Percentiles rank a stretch among this genome's conserved stretches.
phyloP scores from a whole-genome alignment of 2,329 filamentous ascomycete genomes.

The Colletotrichum sp. region DNA sequence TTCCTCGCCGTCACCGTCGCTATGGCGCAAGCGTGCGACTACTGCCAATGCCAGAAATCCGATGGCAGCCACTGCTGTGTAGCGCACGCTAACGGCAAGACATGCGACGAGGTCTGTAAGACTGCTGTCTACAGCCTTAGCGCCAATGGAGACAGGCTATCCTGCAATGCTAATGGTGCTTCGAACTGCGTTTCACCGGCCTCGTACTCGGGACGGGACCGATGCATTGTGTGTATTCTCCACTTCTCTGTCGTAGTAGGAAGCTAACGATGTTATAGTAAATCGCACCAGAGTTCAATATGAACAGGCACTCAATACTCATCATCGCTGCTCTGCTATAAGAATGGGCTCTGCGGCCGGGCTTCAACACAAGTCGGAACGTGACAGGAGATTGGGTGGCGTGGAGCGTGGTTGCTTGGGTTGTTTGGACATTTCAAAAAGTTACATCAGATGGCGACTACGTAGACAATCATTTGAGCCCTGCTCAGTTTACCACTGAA shows the following conservation, averaged over 20 bases:
- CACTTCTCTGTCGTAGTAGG: neutral
- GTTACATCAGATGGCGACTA: neutral
- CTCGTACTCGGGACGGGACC: neutral
- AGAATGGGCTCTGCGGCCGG: neutral
- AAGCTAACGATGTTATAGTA: neutral
- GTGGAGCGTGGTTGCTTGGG: neutral
- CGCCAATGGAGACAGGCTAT: neutral
- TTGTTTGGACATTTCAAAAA: rapidly evolving
- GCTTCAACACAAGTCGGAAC: neutral
- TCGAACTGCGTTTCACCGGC: neutral
- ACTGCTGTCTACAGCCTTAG: neutral
- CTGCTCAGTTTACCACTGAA: neutral
- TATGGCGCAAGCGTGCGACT: neutral
- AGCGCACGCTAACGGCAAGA: neutral
- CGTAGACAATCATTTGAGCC: neutral
- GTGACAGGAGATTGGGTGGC: no score
- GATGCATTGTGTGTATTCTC: neutral
- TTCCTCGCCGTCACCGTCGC: neutral
- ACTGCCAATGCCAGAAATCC: neutral
- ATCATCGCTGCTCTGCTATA: neutral
- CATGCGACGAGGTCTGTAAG: neutral
- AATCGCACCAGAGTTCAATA: neutral
- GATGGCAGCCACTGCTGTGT: neutral
- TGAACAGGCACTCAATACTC: neutral
- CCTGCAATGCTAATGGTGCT: neutral